Base-by-base conservation (phyloP, 805 yeast genomes). In the Wickerhamiella kurtzmanii region DNA sequence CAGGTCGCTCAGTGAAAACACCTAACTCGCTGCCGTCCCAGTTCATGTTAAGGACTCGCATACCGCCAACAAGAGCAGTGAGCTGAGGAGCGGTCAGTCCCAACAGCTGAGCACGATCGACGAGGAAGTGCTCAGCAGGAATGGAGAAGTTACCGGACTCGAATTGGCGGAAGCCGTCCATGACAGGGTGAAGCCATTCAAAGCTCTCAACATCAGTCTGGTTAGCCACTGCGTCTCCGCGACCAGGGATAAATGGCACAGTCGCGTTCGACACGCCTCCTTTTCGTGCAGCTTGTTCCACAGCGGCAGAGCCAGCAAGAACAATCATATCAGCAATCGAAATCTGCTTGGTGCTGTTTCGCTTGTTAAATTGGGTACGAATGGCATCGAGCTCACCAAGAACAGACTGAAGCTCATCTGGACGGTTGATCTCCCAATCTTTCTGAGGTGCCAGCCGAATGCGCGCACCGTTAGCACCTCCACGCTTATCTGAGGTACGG, bases 381-480 rank as follows among this genome's bases (percentile, higher is more conserved):
- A 52, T 28, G n/a, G 3, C 13, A 44, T 44, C 47, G 11, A 50
- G 46, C 38, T 22, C 39, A 9, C 25, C n/a, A 20, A 52, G 39
- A 16, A 52, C 55, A 36, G 35, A 25, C 20, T 21, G 13, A 13
- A 52, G 50, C 47, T 50, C 51, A n/a, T 45, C 47, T 17, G 55
- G 55, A 42, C 48, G 51, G 48, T 52, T 52, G 15, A 52, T 48
- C 45, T 52, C 53, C 55, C 55, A 52, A 44, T 52, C 47, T 42
- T 43, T 46, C 48, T 50, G 53, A 17, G 55, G 55, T 2, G 38
- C 47, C 20, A 52, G 39, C 3, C 49, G 43, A 16, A 52, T 48
- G 18, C 55, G 53, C 8, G 55, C 53, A 37, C 55, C 55, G 46
- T 52, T 50, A 9, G 48, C 53, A 40, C 55, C 55, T 18, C 55